These are phyloP conservation scores for Glycine soja DNA, from an alignment of 306 rosid species.

Conservation along the genomic window DNA sequence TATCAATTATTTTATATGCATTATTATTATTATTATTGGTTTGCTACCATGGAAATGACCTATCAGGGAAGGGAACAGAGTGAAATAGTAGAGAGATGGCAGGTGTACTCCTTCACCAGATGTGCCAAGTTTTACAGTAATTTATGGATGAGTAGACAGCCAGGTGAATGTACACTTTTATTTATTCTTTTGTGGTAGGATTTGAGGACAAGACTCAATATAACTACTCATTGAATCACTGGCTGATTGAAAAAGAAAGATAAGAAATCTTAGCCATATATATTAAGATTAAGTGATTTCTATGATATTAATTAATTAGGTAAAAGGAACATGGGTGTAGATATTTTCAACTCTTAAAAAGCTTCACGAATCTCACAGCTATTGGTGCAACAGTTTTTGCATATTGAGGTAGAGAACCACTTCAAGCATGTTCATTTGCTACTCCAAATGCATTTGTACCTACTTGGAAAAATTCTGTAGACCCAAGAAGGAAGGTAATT, in stretches of 20 bases:
- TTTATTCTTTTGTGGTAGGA: slow-evolving; percentile 54
- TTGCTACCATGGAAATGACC: slow-evolving; percentile 40
- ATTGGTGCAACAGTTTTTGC: no score
- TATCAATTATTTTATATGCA: slow-evolving; percentile 29
- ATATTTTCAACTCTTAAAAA: no score
- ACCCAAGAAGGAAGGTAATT: no score
- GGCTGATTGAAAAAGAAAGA: slow-evolving; percentile 54
- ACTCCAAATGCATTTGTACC: no score
- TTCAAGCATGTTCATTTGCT: no score
- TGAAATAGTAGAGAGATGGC: slow-evolving; percentile 29
- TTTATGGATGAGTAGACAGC: slow-evolving; percentile 51
- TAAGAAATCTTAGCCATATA: slow-evolving; percentile 10
- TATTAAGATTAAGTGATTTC: no score
- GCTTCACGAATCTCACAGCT: no score
- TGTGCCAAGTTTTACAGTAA: slow-evolving; percentile 42
- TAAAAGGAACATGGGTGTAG: no score
- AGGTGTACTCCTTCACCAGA: slow-evolving; percentile 36
- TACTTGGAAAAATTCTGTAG: no score
- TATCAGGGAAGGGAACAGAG: slow-evolving; percentile 33
- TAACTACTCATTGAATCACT: slow-evolving; percentile 49
- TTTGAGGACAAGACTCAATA: slow-evolving; percentile 55
- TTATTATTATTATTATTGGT: neutral
- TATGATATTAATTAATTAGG: no score
- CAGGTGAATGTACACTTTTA: slow-evolving; percentile 38
- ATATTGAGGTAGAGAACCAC: no score